phyloP scores from a whole-genome alignment of 1,284 basidiomycete genomes.

The Naganishia sp. region DNA sequence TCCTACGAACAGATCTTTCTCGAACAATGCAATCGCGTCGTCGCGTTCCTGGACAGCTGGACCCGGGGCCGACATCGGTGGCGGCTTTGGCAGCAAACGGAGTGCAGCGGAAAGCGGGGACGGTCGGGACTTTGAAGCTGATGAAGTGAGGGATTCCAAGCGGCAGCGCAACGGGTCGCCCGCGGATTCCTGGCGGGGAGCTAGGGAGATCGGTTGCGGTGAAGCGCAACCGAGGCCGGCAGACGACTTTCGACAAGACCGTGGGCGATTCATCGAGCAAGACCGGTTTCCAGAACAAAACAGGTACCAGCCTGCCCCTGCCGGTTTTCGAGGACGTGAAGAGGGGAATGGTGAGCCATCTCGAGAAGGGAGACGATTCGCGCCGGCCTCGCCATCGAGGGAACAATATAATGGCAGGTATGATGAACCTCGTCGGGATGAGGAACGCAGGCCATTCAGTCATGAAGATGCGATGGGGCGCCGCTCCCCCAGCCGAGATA shows the following conservation, averaged over 20 bases:
- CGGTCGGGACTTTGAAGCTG: background rate
- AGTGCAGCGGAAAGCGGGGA: background rate
- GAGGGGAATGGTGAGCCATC: too few species aligned
- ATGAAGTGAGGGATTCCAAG: slow-evolving; percentile 1
- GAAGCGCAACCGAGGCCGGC: background rate
- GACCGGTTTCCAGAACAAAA: background rate
- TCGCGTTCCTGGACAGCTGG: too few species aligned
- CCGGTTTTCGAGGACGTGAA: too few species aligned
- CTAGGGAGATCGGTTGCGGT: background rate
- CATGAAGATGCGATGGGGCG: too few species aligned
- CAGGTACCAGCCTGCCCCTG: too few species aligned
- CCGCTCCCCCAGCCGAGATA: too few species aligned
- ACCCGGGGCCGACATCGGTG: background rate
- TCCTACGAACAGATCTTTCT: too few species aligned
- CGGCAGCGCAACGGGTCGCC: slow-evolving; percentile 9
- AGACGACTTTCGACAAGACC: too few species aligned
- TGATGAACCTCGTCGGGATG: background rate
- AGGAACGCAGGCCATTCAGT: background rate
- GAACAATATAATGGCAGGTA: background rate
- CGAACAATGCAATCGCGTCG: too few species aligned
- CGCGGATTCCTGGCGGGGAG: background rate
- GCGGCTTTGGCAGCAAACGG: background rate
- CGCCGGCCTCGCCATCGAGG: background rate
- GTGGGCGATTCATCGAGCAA: background rate
- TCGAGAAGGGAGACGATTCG: too few species aligned